Percentiles rank a stretch among this genome's conserved stretches.
Evolutionary conservation across 1,139 yeast species (phyloP).

Genomic region (Blastobotrys persicus): DNA sequence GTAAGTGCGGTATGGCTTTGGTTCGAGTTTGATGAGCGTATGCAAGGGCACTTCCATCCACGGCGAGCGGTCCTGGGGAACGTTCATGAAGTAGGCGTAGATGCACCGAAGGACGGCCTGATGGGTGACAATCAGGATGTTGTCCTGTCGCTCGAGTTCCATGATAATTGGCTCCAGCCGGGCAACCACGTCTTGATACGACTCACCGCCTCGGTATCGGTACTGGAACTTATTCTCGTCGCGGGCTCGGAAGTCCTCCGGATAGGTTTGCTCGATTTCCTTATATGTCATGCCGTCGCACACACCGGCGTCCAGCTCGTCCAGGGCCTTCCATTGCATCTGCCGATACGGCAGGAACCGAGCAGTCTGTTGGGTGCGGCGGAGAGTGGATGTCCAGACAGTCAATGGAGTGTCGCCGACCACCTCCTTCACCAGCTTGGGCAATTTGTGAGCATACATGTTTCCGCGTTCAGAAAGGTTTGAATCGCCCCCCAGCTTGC

Average conservation of each 20-base stretch:
- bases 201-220: constrained; percentile 95
- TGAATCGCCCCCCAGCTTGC: constrained; percentile 96
- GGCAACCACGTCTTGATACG: constrained; percentile 91
- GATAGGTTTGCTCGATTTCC: constrained; percentile 77
- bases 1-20: constrained; percentile 85
- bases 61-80: constrained; percentile 95
- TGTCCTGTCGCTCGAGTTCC: constrained; percentile 97
- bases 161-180: constrained; percentile 93
- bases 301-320: constrained; percentile 96
- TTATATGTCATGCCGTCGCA: constrained; percentile 94
- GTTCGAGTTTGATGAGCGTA: constrained; percentile 88
- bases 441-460: constrained; percentile 78
- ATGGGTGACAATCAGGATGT: constrained; percentile 91
- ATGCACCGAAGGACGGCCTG: constrained; percentile 96
- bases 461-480: constrained; percentile 81
- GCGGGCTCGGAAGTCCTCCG: constrained; percentile 93
- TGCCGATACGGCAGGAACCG: constrained; percentile 77
- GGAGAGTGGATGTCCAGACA: constrained; percentile 94
- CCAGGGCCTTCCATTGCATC: constrained; percentile 93
- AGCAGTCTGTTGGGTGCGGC: constrained; percentile 91
- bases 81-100: constrained; percentile 97
- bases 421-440: constrained; percentile 65
- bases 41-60: constrained; percentile 99
- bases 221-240: constrained; percentile 96
- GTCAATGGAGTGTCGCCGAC: constrained; percentile 78